Evolutionary conservation across 2,329 filamentous ascomycete genomes (phyloP).

Genomic region (Podosphaera xanthii): DNA sequence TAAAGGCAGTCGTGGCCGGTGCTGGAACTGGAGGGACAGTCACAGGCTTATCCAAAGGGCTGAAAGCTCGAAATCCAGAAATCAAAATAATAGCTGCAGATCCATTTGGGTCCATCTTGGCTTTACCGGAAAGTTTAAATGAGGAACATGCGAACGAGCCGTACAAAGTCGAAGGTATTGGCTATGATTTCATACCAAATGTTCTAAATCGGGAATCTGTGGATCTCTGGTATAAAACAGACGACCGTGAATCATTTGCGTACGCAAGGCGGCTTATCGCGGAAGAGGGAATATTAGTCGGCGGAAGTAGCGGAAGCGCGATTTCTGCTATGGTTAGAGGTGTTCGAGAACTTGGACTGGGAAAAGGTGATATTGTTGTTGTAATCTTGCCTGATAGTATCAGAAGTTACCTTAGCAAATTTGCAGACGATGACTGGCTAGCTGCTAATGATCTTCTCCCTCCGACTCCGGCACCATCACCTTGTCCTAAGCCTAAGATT

Average conservation of each 20-base stretch:
- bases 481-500: constrained; percentile 18
- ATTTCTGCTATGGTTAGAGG: constrained; percentile 63
- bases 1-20: constrained; percentile 70
- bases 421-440: constrained; percentile 96
- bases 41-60: constrained; percentile 62
- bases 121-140: constrained; percentile 60
- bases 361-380: constrained; percentile 69
- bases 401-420: constrained; percentile 92
- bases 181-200: constrained; percentile 94
- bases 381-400: constrained; percentile 90
- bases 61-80: constrained; percentile 66
- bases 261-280: constrained; percentile 77
- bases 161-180: constrained; percentile 97
- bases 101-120: constrained; percentile 77
- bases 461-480: constrained; percentile 23
- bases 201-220: constrained; percentile 63
- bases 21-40: constrained; percentile 93
- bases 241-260: constrained; percentile 73
- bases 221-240: constrained; percentile 96
- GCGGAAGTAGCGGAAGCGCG: constrained; percentile 81
- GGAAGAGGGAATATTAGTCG: constrained; percentile 83
- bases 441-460: constrained; percentile 83
- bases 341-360: constrained; percentile 51
- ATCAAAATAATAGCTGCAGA: constrained; percentile 86
- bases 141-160: constrained; percentile 55